Percentiles rank a stretch among this genome's conserved stretches.
These are phyloP conservation scores for Heritiera littoralis DNA, from an alignment of 345 rosid species.

Conservation along the genomic window DNA sequence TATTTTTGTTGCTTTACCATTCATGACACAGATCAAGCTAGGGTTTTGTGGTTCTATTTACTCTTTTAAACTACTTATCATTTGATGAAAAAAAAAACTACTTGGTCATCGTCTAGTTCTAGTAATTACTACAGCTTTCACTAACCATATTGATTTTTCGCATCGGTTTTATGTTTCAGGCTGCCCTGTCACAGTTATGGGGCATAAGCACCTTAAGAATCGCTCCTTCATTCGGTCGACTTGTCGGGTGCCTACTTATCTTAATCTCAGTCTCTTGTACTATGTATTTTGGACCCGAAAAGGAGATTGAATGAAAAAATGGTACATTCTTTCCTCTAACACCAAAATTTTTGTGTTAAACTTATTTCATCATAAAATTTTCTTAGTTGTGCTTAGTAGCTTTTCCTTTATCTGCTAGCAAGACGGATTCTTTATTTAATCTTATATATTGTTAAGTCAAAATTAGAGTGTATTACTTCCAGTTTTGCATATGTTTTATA, in stretches of 20 bases:
- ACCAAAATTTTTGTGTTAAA: background rate
- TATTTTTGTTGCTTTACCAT: background rate
- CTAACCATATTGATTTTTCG: background rate
- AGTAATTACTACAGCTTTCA: background rate
- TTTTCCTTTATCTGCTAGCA: background rate
- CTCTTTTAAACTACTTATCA: background rate
- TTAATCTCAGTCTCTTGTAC: constrained; percentile 65
- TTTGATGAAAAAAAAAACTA: too few relatives aligned
- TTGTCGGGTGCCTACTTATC: constrained; percentile 73
- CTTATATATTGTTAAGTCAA: too few relatives aligned
- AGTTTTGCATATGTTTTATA: too few relatives aligned
- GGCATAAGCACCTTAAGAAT: constrained; percentile 40
- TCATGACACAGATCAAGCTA: background rate
- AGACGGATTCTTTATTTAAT: too few relatives aligned
- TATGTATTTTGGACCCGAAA: constrained; percentile 67
- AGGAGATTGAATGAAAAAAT: constrained; percentile 50
- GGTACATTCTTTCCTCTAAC: background rate
- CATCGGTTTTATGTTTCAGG: constrained; percentile 39
- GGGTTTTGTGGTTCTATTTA: background rate
- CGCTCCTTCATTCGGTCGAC: constrained; percentile 53
- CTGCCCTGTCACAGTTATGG: constrained; percentile 68
- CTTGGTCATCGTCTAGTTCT: background rate
- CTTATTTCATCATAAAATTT: background rate
- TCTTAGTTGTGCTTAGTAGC: background rate
- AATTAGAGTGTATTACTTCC: too few relatives aligned